These are phyloP conservation scores for Tetrapisispora nanseiensis DNA, from an alignment of 805 yeast genomes.

Conservation along the genomic window DNA sequence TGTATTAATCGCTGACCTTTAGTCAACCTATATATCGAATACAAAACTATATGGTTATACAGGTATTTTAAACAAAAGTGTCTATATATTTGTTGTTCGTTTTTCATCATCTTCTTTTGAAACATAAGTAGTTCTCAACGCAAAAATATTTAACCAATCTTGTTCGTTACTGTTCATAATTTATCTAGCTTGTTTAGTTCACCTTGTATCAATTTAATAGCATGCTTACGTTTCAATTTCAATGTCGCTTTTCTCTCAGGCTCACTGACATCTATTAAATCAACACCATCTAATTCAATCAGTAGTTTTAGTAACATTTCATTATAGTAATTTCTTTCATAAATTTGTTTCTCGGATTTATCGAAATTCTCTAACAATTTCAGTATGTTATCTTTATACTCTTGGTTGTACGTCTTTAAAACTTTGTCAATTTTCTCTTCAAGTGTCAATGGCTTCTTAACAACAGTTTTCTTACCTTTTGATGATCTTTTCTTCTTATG, in stretches of 20 bases:
- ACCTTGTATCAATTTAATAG: conserved; percentile 51
- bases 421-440: conserved; percentile 24
- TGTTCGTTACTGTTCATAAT: too few relatives aligned
- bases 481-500: conserved; percentile 5
- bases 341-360: conserved; percentile 22
- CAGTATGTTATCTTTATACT: conserved; percentile 18
- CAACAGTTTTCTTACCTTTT: conserved; percentile 5
- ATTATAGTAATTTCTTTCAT: conserved; percentile 48
- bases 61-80: too few relatives aligned
- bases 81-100: too few relatives aligned
- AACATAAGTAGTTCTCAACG: too few relatives aligned
- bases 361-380: conserved; percentile 16
- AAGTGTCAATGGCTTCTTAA: conserved; percentile 14
- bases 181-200: conserved; percentile 47
- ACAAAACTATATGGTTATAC: too few relatives aligned
- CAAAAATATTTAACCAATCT: too few relatives aligned
- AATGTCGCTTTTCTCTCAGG: conserved; percentile 38
- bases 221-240: conserved; percentile 48
- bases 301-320: conserved; percentile 60
- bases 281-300: conserved; percentile 58
- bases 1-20: too few relatives aligned
- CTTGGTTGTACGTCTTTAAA: conserved; percentile 17
- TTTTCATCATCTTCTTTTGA: too few relatives aligned
- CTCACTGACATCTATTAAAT: conserved; percentile 27
- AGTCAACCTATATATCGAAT: too few relatives aligned